phyloP scores from a whole-genome alignment of 192 early-diverging fungal genomes.

The Gorgonomyces haynaldii region DNA sequence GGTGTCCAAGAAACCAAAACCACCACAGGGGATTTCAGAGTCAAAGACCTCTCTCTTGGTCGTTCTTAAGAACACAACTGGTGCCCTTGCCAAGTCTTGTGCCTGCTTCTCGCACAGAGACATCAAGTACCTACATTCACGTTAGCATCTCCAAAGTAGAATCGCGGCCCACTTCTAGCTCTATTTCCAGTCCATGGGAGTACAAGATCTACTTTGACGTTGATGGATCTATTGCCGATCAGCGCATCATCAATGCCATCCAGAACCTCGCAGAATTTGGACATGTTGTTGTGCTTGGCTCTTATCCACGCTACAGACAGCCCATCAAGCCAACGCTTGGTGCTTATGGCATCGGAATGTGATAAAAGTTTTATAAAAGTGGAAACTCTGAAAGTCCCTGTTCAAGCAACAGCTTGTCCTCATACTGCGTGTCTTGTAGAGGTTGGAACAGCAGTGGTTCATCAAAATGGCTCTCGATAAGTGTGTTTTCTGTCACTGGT shows the following conservation, averaged over 20 bases:
- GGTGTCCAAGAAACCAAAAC: conserved; percentile 8
- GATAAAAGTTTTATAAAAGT: background rate
- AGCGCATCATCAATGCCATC: conserved; percentile 14
- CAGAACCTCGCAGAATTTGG: conserved; percentile 21
- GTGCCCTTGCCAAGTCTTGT: conserved; percentile 16
- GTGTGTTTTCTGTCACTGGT: too few relatives aligned
- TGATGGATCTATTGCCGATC: conserved; percentile 12
- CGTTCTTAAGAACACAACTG: conserved; percentile 17
- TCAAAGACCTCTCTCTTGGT: conserved; percentile 16
- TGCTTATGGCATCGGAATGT: conserved; percentile 4
- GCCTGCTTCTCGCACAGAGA: conserved; percentile 22
- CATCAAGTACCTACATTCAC: conserved; percentile 15
- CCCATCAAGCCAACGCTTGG: conserved; percentile 2
- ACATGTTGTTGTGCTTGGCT: conserved; percentile 12
- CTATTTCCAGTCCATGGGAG: conserved; percentile 25
- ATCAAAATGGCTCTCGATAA: too few relatives aligned
- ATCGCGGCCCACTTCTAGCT: conserved; percentile 17
- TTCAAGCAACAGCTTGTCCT: too few relatives aligned
- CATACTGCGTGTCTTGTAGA: too few relatives aligned
- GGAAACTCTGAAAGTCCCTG: too few relatives aligned
- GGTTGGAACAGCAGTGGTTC: too few relatives aligned
- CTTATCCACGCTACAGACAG: conserved; percentile 24
- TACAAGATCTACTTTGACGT: conserved; percentile 26
- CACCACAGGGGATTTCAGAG: conserved; percentile 15
- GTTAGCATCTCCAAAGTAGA: conserved; percentile 24